Evolutionary conservation across 2,329 filamentous ascomycete genomes (phyloP), one percentile per base, ranked within the genome.

Genomic region (Colletotrichum noveboracense): DNA sequence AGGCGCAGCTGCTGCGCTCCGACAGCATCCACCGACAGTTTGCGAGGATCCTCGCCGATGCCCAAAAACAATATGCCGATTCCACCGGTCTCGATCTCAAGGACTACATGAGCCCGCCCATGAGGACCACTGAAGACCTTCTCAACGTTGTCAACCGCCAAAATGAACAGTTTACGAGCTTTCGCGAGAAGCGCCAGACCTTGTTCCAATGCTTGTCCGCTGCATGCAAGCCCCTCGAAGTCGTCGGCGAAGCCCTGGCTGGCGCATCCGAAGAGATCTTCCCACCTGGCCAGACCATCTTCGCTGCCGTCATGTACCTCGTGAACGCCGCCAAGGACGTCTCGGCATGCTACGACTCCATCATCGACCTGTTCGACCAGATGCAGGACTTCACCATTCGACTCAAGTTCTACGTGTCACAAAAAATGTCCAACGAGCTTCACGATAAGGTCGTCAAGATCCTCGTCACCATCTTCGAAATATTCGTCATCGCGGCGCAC

Each of bases 251-350:
- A 32, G 80, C 86, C 12, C 80, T 84, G 18, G 80, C 83, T 12
- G 85, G 85, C 9, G 83, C 81, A 1, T 83, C 84, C 2, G 78
- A 81, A 14, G 83, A 85, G 8, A 81, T 81, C 5, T 88, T 88
- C 74, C 80, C 86, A 3, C 86, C 87, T 0, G 83, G 84, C 4
- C 81, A 85, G 62, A 80, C 81, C 32, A 85, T 88, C 66, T 89
- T 87, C 75, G 81, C 84, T 9, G 87, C 87, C 9, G 85, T 87
- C 3, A 78, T 83, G 16, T 86, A 87, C 70, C 80, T 89, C 10
- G 81, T 89, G 21, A 82, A 82, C 38, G 86, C 87, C 10, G 88
- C 87, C 3, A 84, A 84, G 24, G 84, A 87, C 66, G 87, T 88
- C 18, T 87, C 86, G 1, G 79, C 84, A 1, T 82, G 83, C 9